Base-by-base conservation (phyloP, 2,329 filamentous ascomycete species). In the Ustulina deusta region DNA sequence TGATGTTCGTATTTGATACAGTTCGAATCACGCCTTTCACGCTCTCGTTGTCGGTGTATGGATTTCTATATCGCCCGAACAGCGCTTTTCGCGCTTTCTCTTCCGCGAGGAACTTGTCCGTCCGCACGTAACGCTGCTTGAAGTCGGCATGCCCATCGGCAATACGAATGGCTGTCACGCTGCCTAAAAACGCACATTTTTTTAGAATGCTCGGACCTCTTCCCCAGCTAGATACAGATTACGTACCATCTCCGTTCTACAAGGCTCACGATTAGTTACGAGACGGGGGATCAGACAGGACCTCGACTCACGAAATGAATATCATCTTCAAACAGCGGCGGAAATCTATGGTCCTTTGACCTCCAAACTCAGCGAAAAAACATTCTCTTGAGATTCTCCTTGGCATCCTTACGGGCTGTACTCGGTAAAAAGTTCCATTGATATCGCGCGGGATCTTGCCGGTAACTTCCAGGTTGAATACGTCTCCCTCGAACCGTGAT, bases 1-100 rank as follows among this genome's bases (percentile, higher is more conserved):
- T 79, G n/a, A 89, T 78, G 64, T 90, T 89, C 1, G 87, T 89
- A 69, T 90, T 89, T 2, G 84, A 82, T 0, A 86, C 85, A 0
- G 85, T 88, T 25, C 86, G 79, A 46, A 89, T 85, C 5, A 87
- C 83, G 1, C 85, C 84, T 57, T 82, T 83, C 6, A 88, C 85
- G 67, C 81, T 82, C 74, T 86, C 85, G 58, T 84, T 84, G 72
- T 87, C 85, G 7, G 85, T 88, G 69, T 81, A 87, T 0, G 85
- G 84, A 72, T 89, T 89, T 20, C 87, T 79, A 69, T 89, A 89
- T 48, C 82, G 79, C 0, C 87, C 87, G 60, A 89, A 87, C 15
- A 89, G 74, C 51, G 72, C 36, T 70, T 72, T 64, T 25, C 66
- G 66, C 27, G 75, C 75, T 55, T 72, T 72, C n/a, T 74, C 71